Percentiles rank a stretch among this genome's conserved stretches.
Evolutionary conservation across 805 yeast genomes (phyloP).

Genomic region (Ogataea henricii): DNA sequence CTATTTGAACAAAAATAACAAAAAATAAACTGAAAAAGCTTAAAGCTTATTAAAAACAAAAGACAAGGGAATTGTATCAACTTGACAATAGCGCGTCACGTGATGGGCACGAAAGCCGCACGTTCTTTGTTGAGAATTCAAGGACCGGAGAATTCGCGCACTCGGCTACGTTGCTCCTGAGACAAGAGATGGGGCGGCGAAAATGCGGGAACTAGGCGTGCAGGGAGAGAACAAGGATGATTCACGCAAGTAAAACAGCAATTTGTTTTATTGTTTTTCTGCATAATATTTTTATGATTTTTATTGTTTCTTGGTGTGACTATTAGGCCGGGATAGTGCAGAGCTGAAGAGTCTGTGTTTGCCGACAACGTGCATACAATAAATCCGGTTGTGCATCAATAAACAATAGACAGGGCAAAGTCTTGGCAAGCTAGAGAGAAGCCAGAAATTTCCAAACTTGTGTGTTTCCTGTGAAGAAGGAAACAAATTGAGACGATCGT

Average conservation of each 20-base stretch:
- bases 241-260: neutral
- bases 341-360: neutral
- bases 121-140: too few species aligned
- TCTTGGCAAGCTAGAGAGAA: constrained; percentile 8
- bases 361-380: constrained; percentile 6
- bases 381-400: constrained; percentile 1
- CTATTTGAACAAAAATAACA: too few species aligned
- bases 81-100: neutral
- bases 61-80: too few species aligned
- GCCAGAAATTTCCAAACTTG: constrained; percentile 9
- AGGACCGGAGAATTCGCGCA: constrained; percentile 1
- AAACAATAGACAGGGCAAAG: constrained; percentile 3
- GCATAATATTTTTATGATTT: too few species aligned
- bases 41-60: too few species aligned
- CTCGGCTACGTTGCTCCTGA: neutral
- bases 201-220: neutral
- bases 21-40: too few species aligned
- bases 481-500: constrained; percentile 1
- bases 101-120: too few species aligned
- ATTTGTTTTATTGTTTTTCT: neutral
- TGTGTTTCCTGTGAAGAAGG: constrained; percentile 3
- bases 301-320: neutral
- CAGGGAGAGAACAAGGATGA: neutral
- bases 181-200: constrained; percentile 1
- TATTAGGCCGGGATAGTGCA: neutral